Evolutionary conservation across 257 asterid species (phyloP), one percentile per base, ranked within the genome.

Genomic region (Ilex asprella): DNA sequence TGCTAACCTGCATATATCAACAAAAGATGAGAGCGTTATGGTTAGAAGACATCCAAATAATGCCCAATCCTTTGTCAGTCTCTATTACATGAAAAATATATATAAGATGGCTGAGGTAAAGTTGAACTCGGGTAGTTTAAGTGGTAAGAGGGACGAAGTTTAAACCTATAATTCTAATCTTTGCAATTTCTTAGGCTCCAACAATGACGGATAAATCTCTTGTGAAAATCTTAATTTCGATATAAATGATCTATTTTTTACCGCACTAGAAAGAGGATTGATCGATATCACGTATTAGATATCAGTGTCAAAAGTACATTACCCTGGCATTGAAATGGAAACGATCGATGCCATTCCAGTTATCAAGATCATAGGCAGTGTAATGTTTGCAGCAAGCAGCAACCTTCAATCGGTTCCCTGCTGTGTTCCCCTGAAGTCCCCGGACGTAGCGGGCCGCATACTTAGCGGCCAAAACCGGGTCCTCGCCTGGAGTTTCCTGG

Each of bases 311-410:
- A 21, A 12, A 44, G 50, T 12, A 15, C 3, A 8, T 2, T 77
- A 89, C 97, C 92, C 68, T 87, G 39, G 97, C 97, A 63, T 90
- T 84, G 70, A 85, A 90, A 72, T 82, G 93, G 75, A 69, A 87
- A 0, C 97, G 81, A 59, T 90, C 89, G 0, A 72, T 30, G 21
- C 94, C 95, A 58, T 82, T 85, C 97, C 97, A 87, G 14, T 60
- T 16, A 65, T 90, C 96, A 35, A 90, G 82, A 74, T 90, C 97
- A 68, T 90, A 90, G 35, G 97, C 97, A 10, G 96, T 90, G 55
- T 83, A 90, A 55, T 90, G 97, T 57, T 90, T 90, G 72, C 97
- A 90, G 39, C 97, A 87, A 1, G 97, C 97, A 0, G 97, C 96
- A 21, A 90, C 93, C 61, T 90, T 87, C 35, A 90, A 55, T 3